These are phyloP conservation scores for Argentina anserina DNA, from an alignment of 306 rosid genomes.

Conservation along the genomic window DNA sequence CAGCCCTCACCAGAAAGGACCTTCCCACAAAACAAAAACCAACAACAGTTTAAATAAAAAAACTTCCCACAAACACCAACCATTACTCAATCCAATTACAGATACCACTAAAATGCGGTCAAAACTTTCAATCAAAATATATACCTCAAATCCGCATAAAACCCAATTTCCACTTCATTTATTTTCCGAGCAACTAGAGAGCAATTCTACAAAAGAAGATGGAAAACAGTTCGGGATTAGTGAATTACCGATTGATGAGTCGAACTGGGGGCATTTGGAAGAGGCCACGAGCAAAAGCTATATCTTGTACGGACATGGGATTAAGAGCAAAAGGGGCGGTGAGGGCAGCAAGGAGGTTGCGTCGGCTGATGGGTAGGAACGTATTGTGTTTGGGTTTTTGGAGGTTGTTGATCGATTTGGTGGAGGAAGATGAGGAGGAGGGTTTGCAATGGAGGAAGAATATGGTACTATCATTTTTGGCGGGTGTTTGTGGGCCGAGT, in stretches of 20 bases:
- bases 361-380: constrained; percentile 28
- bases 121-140: background rate
- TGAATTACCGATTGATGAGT: constrained; percentile 38
- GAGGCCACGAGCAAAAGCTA: constrained; percentile 41
- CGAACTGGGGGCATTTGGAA: constrained; percentile 49
- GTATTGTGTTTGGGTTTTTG: background rate
- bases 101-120: background rate
- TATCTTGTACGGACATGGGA: constrained; percentile 3
- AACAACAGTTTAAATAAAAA: constrained; percentile 8
- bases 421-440: constrained; percentile 12
- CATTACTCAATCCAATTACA: background rate
- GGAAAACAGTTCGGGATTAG: background rate
- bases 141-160: background rate
- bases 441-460: constrained; percentile 12
- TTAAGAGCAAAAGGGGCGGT: constrained; percentile 13
- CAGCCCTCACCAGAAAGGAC: constrained; percentile 87
- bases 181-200: background rate
- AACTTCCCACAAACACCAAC: background rate
- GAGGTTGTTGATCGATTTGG: constrained; percentile 13
- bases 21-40: constrained; percentile 36
- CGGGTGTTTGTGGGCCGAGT: background rate
- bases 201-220: background rate
- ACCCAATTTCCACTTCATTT: background rate
- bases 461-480: constrained; percentile 26
- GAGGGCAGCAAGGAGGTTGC: constrained; percentile 26